Evolutionary conservation across 495 filamentous ascomycete species (phyloP).

Genomic region (Podospora fimiseda): DNA sequence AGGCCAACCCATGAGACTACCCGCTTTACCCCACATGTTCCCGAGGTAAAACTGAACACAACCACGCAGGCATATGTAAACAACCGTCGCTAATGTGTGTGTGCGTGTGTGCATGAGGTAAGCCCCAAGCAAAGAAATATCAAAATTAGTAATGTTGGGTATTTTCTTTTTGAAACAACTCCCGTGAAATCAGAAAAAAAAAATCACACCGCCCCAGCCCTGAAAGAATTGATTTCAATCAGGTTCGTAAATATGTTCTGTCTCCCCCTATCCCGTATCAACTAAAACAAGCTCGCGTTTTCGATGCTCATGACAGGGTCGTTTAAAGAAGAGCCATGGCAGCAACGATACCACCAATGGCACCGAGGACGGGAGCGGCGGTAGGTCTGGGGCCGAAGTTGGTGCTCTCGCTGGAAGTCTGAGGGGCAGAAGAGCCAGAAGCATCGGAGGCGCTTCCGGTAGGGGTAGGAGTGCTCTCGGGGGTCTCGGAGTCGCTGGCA

Average conservation of each 20-base stretch:
- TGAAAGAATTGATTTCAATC: neutral
- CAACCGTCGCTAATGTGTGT: too few species aligned
- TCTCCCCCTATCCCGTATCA: neutral
- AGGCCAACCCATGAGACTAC: neutral
- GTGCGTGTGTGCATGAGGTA: neutral
- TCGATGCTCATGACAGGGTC: neutral
- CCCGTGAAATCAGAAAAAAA: neutral
- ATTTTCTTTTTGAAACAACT: slow-evolving; percentile 1
- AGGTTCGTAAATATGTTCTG: neutral
- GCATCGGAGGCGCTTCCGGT: slow-evolving; percentile 3
- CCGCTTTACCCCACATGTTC: neutral
- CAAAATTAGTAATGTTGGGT: slow-evolving; percentile 1
- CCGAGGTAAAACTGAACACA: neutral
- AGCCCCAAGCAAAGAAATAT: neutral
- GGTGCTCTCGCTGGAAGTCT: slow-evolving; percentile 12
- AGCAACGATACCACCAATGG: slow-evolving; percentile 28
- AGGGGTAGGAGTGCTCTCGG: slow-evolving; percentile 11
- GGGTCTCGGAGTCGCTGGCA: neutral
- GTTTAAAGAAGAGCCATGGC: slow-evolving; percentile 27
- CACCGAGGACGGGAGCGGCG: slow-evolving; percentile 23
- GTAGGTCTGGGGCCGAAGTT: slow-evolving; percentile 24
- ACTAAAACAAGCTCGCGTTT: neutral
- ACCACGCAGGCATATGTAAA: too few species aligned
- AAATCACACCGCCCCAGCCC: neutral
- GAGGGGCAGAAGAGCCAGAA: neutral